These are phyloP conservation scores for Babesia ovis DNA, from an alignment of 169 alveolate genomes.

Conservation along the genomic window DNA sequence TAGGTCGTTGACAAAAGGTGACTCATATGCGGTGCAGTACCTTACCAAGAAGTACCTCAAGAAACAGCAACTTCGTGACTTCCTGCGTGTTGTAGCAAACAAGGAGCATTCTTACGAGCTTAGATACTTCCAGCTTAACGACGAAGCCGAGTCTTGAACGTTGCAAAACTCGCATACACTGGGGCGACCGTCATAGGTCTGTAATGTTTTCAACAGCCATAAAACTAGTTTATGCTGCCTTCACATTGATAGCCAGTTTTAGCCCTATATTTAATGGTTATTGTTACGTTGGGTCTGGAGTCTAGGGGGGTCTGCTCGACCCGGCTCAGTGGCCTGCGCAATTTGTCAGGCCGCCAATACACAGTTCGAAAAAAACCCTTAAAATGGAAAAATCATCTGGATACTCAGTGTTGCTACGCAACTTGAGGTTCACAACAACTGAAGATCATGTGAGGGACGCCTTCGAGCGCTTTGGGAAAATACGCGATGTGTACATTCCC, in stretches of 20 bases:
- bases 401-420: constrained; percentile 78
- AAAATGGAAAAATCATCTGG: constrained; percentile 57
- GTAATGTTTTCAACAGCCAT: background rate
- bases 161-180: background rate
- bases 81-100: constrained; percentile 94
- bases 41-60: constrained; percentile 97
- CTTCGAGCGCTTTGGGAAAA: constrained; percentile 83
- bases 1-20: constrained; percentile 12
- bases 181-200: background rate
- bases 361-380: background rate
- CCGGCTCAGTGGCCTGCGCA: background rate
- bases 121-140: constrained; percentile 91
- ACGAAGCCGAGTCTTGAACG: constrained; percentile 80
- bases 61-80: constrained; percentile 96
- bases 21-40: constrained; percentile 82
- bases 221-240: no score
- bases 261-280: no score
- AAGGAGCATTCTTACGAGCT: constrained; percentile 90
- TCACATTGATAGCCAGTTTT: no score
- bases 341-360: background rate
- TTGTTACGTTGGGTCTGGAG: no score
- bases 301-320: no score
- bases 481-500: constrained; percentile 87
- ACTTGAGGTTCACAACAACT: constrained; percentile 80
- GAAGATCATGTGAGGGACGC: constrained; percentile 80